Conservation (phyloP, 345 rosid genomes). For the Moricandia arvensis region DNA sequence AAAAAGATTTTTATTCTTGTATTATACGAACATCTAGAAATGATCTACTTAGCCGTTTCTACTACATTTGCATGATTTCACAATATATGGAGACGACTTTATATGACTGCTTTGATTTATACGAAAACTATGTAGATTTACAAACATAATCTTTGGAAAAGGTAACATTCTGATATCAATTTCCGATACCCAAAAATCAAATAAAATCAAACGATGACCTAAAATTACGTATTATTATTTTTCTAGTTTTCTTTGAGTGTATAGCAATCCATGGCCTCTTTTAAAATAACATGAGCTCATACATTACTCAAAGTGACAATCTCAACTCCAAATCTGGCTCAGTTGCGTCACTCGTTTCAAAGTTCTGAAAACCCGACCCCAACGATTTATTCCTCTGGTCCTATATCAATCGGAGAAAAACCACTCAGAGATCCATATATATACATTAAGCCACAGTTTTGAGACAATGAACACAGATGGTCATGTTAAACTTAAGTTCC, state of each 20-base stretch:
- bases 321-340: conserved; percentile 91
- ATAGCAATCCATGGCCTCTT: conserved; percentile 5
- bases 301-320: conserved; percentile 51
- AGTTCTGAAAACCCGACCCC: conserved; percentile 67
- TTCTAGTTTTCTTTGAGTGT: conserved; percentile 12
- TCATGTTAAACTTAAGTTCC: background rate
- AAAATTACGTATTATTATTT: conserved; percentile 1
- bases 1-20: too few relatives aligned
- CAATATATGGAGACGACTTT: conserved; percentile 3
- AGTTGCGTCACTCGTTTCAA: conserved; percentile 66
- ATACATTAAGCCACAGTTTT: background rate
- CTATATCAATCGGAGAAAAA: conserved; percentile 13
- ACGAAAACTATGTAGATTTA: background rate
- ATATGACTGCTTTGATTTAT: background rate
- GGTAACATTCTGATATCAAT: conserved; percentile 2
- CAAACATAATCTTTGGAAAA: background rate
- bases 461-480: background rate
- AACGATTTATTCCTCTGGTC: conserved; percentile 47
- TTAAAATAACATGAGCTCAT: conserved; percentile 13
- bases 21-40: background rate
- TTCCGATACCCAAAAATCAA: conserved; percentile 9
- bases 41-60: background rate
- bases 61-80: conserved; percentile 12
- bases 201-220: conserved; percentile 24
- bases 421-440: background rate